Evolutionary conservation across 805 yeast species (phyloP).

Genomic region (Kazachstania bromeliacearum): DNA sequence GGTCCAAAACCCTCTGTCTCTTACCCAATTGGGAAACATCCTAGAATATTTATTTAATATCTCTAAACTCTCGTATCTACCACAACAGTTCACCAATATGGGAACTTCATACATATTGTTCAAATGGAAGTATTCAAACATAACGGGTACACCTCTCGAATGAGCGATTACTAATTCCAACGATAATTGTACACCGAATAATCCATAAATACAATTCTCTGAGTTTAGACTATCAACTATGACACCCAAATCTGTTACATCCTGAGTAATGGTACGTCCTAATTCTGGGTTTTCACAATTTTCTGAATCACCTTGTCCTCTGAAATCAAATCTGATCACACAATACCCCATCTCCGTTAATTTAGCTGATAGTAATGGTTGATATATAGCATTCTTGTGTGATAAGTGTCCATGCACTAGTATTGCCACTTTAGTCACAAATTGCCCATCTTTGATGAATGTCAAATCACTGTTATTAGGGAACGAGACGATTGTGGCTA

Average conservation of each 20-base stretch:
- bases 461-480: too few relatives aligned
- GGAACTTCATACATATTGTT: slow-evolving; percentile 39
- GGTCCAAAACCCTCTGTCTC: slow-evolving; percentile 33
- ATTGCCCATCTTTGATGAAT: slow-evolving; percentile 5
- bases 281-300: slow-evolving; percentile 21
- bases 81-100: slow-evolving; percentile 59
- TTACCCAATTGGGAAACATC: slow-evolving; percentile 32
- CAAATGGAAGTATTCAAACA: slow-evolving; percentile 57
- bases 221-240: slow-evolving; percentile 17
- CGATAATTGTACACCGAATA: slow-evolving; percentile 24
- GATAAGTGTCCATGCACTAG: slow-evolving; percentile 82
- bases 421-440: slow-evolving; percentile 39
- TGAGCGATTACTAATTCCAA: slow-evolving; percentile 61
- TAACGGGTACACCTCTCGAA: slow-evolving; percentile 70
- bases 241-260: slow-evolving; percentile 55
- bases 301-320: slow-evolving; percentile 76
- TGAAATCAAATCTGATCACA: slow-evolving; percentile 71
- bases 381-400: slow-evolving; percentile 73
- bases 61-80: slow-evolving; percentile 50
- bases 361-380: slow-evolving; percentile 47
- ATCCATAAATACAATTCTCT: too few relatives aligned
- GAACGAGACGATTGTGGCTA: slow-evolving; percentile 6
- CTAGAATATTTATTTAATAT: slow-evolving; percentile 33
- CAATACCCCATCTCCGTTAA: slow-evolving; percentile 56
- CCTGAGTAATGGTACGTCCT: slow-evolving; percentile 57